Evolutionary conservation across 1,139 yeast genomes (phyloP).

Genomic region (Yamadazyma songkhlaensis): DNA sequence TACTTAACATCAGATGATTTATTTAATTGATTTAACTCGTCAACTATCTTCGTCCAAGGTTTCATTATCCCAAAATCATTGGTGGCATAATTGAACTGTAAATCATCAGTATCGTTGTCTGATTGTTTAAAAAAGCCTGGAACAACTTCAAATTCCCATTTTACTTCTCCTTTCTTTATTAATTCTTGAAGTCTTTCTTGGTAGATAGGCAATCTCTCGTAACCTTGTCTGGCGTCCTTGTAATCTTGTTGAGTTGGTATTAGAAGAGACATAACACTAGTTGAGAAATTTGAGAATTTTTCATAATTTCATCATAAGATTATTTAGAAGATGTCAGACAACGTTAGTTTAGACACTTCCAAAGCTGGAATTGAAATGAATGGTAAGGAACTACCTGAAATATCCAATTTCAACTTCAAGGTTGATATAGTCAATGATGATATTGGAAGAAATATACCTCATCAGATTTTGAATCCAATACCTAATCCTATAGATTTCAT

Average conservation of each 20-base stretch:
- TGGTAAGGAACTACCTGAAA: background rate
- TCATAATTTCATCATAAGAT: background rate
- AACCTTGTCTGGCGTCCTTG: conserved; percentile 33
- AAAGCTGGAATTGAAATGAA: background rate
- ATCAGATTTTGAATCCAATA: conserved; percentile 10
- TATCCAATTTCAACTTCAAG: background rate
- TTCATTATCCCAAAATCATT: conserved; percentile 47
- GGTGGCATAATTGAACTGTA: conserved; percentile 43
- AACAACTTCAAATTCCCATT: conserved; percentile 47
- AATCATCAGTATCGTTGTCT: conserved; percentile 43
- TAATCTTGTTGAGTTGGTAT: conserved; percentile 32
- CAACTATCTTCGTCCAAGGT: conserved; percentile 49
- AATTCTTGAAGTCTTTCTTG: conserved; percentile 13
- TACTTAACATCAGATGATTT: conserved; percentile 21
- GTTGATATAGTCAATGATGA: background rate
- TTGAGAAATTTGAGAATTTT: conserved; percentile 1
- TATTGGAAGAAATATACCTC: background rate
- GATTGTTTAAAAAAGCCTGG: conserved; percentile 55
- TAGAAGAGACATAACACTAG: conserved; percentile 23
- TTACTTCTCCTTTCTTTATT: conserved; percentile 21
- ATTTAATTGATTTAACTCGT: conserved; percentile 37
- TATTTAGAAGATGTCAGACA: background rate
- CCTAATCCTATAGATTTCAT: conserved; percentile 40
- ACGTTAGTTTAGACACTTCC: background rate
- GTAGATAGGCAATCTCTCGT: conserved; percentile 12